A percentile compares a stretch with the other conserved stretches of the same genome.
Conservation (phyloP, 75 land plant genomes). For the Chamaecyparis obtusa region DNA sequence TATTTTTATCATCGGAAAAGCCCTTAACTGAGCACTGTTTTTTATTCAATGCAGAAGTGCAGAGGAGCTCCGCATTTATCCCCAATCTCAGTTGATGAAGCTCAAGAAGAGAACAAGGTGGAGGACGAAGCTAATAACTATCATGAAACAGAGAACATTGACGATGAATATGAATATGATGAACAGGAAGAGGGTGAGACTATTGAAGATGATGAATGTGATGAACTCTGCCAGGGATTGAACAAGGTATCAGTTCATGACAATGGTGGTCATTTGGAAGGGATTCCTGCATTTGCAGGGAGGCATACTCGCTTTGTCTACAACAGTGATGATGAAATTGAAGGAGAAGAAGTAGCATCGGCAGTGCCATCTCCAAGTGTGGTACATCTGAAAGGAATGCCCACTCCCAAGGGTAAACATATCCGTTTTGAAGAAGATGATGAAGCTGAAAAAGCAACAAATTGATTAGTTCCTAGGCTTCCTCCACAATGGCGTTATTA, state of each 20-base stretch:
- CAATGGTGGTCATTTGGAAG: not conserved
- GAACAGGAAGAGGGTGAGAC: slow-evolving; percentile 28
- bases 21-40: slow-evolving; percentile 30
- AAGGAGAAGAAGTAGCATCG: slow-evolving; percentile 30
- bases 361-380: not conserved
- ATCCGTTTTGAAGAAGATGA: slow-evolving; percentile 27
- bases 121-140: not conserved
- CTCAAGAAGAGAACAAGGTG: slow-evolving; percentile 12
- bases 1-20: slow-evolving; percentile 1
- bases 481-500: too few species aligned
- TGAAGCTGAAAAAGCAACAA: not conserved
- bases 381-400: slow-evolving; percentile 57
- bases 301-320: slow-evolving; percentile 74
- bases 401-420: slow-evolving; percentile 66
- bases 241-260: slow-evolving; percentile 15
- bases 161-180: slow-evolving; percentile 16
- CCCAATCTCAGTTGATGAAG: slow-evolving; percentile 9
- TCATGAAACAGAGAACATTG: slow-evolving; percentile 18
- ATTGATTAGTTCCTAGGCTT: not conserved
- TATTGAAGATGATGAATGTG: slow-evolving; percentile 26
- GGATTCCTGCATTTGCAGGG: slow-evolving; percentile 33
- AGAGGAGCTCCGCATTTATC: slow-evolving; percentile 17
- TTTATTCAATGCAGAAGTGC: slow-evolving; percentile 52
- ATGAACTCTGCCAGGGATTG: slow-evolving; percentile 32
- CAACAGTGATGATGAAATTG: slow-evolving; percentile 87